These are phyloP conservation scores for Kodamaea ohmeri DNA, from an alignment of 1,139 yeast species.

Conservation along the genomic window DNA sequence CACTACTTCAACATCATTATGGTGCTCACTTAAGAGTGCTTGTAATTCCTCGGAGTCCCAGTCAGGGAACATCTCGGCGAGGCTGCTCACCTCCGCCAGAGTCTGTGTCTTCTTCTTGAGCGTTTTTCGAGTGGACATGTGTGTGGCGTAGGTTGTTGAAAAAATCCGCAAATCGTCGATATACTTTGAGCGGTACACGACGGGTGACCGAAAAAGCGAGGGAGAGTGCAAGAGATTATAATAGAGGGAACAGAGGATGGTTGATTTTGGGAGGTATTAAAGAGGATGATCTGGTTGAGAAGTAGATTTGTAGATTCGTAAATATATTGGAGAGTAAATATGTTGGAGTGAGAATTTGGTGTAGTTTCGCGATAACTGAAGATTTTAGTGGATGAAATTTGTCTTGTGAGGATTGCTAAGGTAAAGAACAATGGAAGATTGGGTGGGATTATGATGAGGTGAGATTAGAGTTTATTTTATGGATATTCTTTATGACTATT, in stretches of 20 bases:
- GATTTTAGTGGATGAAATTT: too few relatives aligned
- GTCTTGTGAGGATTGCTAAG: too few relatives aligned
- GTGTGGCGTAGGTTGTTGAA: conserved; percentile 5
- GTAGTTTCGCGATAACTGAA: too few relatives aligned
- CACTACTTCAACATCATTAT: conserved; percentile 71
- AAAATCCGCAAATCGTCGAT: background rate
- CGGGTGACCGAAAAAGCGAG: background rate
- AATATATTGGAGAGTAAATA: too few relatives aligned
- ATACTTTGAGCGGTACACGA: conserved; percentile 1
- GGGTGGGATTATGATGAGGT: too few relatives aligned
- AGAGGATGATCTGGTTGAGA: too few relatives aligned
- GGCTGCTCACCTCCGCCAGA: conserved; percentile 47
- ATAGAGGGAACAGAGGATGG: background rate
- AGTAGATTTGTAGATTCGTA: too few relatives aligned
- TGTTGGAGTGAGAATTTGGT: too few relatives aligned
- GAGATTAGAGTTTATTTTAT: too few relatives aligned
- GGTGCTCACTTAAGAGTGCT: conserved; percentile 70
- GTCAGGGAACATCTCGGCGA: conserved; percentile 88
- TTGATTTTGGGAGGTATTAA: background rate
- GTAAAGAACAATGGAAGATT: too few relatives aligned
- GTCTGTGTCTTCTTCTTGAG: conserved; percentile 41
- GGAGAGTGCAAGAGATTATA: background rate
- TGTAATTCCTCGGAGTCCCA: conserved; percentile 88
- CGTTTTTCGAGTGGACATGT: conserved; percentile 34
- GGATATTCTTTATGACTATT: too few relatives aligned